These are phyloP conservation scores for Tubosaeta brunneosetosa DNA, from an alignment of 768 basidiomycete species.

Conservation along the genomic window DNA sequence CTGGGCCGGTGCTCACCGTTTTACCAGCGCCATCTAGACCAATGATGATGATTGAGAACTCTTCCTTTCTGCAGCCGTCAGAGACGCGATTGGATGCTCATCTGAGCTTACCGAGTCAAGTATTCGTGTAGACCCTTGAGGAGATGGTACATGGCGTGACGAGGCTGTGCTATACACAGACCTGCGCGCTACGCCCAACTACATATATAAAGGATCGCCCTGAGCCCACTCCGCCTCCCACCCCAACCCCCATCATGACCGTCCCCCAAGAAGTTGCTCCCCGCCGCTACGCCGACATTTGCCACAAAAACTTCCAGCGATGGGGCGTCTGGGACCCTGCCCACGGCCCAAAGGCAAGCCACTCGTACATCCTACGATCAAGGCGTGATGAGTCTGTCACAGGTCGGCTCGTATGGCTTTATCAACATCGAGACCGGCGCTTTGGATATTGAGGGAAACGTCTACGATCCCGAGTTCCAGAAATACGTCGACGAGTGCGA, in stretches of 20 bases:
- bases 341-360: conserved; percentile 2
- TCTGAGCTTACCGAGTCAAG: conserved; percentile 60
- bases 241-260: neutral
- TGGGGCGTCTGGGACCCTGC: conserved; percentile 9
- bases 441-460: conserved; percentile 26
- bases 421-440: conserved; percentile 24
- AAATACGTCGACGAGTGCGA: conserved; percentile 12
- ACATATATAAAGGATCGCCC: neutral
- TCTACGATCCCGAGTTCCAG: conserved; percentile 15
- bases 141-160: conserved; percentile 77
- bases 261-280: conserved; percentile 1
- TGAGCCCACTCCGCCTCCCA: neutral
- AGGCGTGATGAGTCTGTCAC: neutral
- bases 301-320: neutral
- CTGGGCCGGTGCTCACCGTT: conserved; percentile 47
- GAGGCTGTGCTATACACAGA: neutral
- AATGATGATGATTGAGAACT: conserved; percentile 93
- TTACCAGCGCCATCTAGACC: conserved; percentile 93
- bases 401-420: conserved; percentile 30
- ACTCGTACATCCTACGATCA: neutral
- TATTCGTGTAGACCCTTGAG: conserved; percentile 89
- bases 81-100: neutral
- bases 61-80: conserved; percentile 59
- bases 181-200: neutral
- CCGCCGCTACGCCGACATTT: conserved; percentile 9